phyloP scores from a whole-genome alignment of 148 eudicot species.

The Cornus kousa region DNA sequence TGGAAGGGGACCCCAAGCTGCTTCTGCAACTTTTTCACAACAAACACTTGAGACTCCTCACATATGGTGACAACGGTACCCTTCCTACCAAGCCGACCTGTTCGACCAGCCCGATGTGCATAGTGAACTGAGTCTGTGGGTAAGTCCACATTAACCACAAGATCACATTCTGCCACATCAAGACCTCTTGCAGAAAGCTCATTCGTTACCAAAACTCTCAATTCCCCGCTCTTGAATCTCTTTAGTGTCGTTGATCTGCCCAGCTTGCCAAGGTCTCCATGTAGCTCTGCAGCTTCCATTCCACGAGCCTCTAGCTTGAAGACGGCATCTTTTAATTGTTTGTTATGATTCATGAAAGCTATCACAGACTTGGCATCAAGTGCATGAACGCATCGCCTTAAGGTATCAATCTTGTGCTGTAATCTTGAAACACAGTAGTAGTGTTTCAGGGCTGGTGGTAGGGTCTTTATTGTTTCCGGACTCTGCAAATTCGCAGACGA shows the following conservation, averaged over 20 bases:
- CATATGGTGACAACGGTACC: slow-evolving; percentile 81
- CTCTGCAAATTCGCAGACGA: slow-evolving; percentile 33
- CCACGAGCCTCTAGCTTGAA: slow-evolving; percentile 88
- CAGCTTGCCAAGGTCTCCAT: slow-evolving; percentile 86
- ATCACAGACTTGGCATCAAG: slow-evolving; percentile 75
- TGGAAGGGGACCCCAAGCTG: slow-evolving; percentile 74
- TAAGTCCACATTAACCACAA: slow-evolving; percentile 79
- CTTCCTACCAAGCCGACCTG: slow-evolving; percentile 89
- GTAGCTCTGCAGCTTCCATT: slow-evolving; percentile 76
- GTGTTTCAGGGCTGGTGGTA: slow-evolving; percentile 78
- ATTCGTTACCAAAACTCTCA: slow-evolving; percentile 78
- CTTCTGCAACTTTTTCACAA: slow-evolving; percentile 81
- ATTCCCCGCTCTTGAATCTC: slow-evolving; percentile 76
- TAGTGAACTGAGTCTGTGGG: slow-evolving; percentile 90
- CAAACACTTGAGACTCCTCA: slow-evolving; percentile 76
- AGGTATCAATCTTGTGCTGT: slow-evolving; percentile 82
- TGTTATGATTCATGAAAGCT: slow-evolving; percentile 85
- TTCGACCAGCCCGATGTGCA: slow-evolving; percentile 94
- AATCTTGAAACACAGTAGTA: slow-evolving; percentile 62
- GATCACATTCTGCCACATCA: slow-evolving; percentile 92
- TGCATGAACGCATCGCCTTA: slow-evolving; percentile 85
- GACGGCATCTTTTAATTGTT: slow-evolving; percentile 82
- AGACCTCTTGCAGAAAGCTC: slow-evolving; percentile 95
- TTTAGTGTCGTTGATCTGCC: slow-evolving; percentile 70
- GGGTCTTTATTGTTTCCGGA: slow-evolving; percentile 53